Evolutionary conservation across 176 grass and related monocot species (phyloP).

Genomic region (Triticum dicoccoides): DNA sequence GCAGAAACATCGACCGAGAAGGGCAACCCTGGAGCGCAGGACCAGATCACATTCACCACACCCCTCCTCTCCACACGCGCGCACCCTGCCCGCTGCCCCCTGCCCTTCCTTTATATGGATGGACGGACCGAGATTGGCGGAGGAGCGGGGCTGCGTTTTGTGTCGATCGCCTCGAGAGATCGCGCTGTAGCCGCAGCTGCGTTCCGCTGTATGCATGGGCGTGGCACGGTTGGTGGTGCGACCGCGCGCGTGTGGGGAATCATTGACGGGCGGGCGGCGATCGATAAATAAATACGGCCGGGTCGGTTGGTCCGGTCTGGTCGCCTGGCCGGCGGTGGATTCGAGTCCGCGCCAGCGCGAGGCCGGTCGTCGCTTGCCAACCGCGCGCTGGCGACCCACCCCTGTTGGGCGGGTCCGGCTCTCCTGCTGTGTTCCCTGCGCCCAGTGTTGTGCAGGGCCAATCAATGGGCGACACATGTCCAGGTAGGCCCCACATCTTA

Average conservation of each 20-base stretch:
- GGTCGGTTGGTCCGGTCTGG: not conserved
- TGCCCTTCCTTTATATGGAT: constrained; percentile 24
- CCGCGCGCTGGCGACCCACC: not conserved
- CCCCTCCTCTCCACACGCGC: not conserved
- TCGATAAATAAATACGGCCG: not conserved
- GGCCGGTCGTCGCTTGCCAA: constrained; percentile 18
- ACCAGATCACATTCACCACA: not conserved
- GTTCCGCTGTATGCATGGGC: not conserved
- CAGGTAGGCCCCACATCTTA: too few relatives aligned
- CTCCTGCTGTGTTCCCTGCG: too few relatives aligned
- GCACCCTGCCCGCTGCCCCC: not conserved
- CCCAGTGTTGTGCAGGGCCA: too few relatives aligned
- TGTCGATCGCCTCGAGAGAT: too few relatives aligned
- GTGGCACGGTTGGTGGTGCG: not conserved
- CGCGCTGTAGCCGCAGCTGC: constrained; percentile 4
- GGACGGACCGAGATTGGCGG: too few relatives aligned
- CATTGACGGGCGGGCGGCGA: constrained; percentile 15
- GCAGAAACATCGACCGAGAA: constrained; percentile 25
- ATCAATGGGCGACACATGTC: too few relatives aligned
- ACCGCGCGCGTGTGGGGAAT: constrained; percentile 26
- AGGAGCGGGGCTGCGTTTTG: too few relatives aligned
- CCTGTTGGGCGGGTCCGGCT: too few relatives aligned
- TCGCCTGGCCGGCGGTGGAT: constrained; percentile 23
- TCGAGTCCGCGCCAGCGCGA: constrained; percentile 8
- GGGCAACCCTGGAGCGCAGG: constrained; percentile 45